A percentile compares a stretch with the other conserved stretches of the same genome.
Conservation (phyloP, 1,139 yeast species). For the Taphrina wiesneri region DNA sequence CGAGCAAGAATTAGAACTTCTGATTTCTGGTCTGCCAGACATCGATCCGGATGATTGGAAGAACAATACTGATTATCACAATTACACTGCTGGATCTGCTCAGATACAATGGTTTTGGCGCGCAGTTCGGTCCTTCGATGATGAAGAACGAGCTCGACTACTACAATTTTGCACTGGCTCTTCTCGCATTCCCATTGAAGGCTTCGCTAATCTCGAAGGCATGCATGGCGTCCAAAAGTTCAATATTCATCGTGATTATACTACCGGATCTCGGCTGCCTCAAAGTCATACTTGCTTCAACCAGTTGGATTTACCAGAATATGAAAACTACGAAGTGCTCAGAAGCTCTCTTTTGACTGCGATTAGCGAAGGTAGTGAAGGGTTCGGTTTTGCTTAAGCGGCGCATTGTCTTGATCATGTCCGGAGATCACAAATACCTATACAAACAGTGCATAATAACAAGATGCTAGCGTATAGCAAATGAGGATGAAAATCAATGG, state of each 20-base stretch:
- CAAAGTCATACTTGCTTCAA: constrained; percentile 54
- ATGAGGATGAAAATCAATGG: no score
- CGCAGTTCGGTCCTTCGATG: constrained; percentile 91
- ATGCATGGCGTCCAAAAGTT: constrained; percentile 85
- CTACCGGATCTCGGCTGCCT: constrained; percentile 81
- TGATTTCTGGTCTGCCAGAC: constrained; percentile 93
- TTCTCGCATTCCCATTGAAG: constrained; percentile 91
- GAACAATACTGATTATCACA: constrained; percentile 75
- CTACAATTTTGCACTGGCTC: constrained; percentile 97
- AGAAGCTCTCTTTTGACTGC: constrained; percentile 81
- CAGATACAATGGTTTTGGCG: constrained; percentile 99
- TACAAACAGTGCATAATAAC: no score
- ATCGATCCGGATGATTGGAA: constrained; percentile 97
- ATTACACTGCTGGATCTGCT: constrained; percentile 78
- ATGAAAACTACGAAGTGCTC: constrained; percentile 81
- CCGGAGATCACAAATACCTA: no score
- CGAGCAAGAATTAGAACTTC: constrained; percentile 90
- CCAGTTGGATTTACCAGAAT: constrained; percentile 90
- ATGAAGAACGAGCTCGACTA: constrained; percentile 89
- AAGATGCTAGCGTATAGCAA: no score
- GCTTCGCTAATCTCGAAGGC: constrained; percentile 87
- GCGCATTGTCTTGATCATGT: no score
- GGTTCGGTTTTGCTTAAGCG: constrained; percentile 78
- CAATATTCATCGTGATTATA: constrained; percentile 87
- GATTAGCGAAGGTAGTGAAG: constrained; percentile 92